These are phyloP conservation scores for Iberis pinnata DNA, from an alignment of 345 rosid genomes.

Conservation along the genomic window DNA sequence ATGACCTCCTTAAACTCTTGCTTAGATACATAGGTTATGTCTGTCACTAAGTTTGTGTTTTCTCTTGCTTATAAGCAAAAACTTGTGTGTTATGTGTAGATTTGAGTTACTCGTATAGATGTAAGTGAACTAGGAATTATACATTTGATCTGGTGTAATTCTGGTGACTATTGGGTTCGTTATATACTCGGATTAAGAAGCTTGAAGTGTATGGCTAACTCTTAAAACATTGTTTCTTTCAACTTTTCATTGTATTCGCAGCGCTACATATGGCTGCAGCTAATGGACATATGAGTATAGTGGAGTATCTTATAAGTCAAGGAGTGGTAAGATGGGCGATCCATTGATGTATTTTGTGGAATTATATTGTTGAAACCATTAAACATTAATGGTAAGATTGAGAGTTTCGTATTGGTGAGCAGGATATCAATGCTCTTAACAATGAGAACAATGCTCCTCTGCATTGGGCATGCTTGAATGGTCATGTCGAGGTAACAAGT, in stretches of 20 bases:
- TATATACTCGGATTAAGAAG: not conserved
- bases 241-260: conserved; percentile 28
- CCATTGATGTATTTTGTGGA: not conserved
- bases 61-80: not conserved
- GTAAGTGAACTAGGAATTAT: too few relatives aligned
- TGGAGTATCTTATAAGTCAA: conserved; percentile 60
- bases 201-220: not conserved
- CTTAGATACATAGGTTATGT: too few relatives aligned
- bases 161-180: too few relatives aligned
- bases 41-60: not conserved
- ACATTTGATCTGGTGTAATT: too few relatives aligned
- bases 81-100: not conserved
- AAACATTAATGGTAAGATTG: not conserved
- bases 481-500: conserved; percentile 61
- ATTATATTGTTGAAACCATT: not conserved
- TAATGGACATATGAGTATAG: conserved; percentile 62
- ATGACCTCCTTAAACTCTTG: too few relatives aligned
- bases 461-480: conserved; percentile 91
- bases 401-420: conserved; percentile 16
- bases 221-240: not conserved
- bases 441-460: conserved; percentile 78
- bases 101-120: not conserved
- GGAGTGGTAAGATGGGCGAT: conserved; percentile 50
- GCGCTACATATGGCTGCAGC: conserved; percentile 98
- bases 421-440: conserved; percentile 70